A percentile compares a stretch with the other conserved stretches of the same genome.
phyloP scores from a whole-genome alignment of 306 rosid genomes.

The Ormosia emarginata region DNA sequence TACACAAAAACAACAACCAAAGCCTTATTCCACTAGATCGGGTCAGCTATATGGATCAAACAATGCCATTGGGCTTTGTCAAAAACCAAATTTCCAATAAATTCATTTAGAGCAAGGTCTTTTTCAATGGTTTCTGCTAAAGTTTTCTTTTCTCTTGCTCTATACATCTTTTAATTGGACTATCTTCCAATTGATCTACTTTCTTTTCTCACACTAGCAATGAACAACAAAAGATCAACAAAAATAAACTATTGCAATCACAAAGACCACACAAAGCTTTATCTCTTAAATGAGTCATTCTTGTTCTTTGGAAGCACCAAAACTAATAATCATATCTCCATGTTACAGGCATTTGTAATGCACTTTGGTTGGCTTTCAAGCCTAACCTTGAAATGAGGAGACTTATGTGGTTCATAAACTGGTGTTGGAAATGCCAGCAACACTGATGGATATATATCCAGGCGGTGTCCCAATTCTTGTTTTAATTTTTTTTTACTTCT shows the following conservation, averaged over 20 bases:
- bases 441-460: no score
- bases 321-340: no score
- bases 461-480: no score
- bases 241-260: neutral
- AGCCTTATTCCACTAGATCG: no score
- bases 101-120: neutral
- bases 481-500: no score
- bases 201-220: neutral
- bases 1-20: no score
- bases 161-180: neutral
- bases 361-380: neutral
- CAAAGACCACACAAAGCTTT: neutral
- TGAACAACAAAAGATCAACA: neutral
- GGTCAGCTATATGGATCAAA: neutral
- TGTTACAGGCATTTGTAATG: neutral
- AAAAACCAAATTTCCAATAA: neutral
- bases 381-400: neutral
- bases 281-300: no score
- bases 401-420: neutral
- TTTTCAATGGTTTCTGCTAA: neutral
- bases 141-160: neutral
- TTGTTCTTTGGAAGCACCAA: no score
- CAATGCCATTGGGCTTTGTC: neutral
- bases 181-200: neutral
- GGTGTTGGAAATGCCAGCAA: no score